Base-by-base conservation (phyloP, 495 filamentous ascomycete species). In the Annulohypoxylon nitens region DNA sequence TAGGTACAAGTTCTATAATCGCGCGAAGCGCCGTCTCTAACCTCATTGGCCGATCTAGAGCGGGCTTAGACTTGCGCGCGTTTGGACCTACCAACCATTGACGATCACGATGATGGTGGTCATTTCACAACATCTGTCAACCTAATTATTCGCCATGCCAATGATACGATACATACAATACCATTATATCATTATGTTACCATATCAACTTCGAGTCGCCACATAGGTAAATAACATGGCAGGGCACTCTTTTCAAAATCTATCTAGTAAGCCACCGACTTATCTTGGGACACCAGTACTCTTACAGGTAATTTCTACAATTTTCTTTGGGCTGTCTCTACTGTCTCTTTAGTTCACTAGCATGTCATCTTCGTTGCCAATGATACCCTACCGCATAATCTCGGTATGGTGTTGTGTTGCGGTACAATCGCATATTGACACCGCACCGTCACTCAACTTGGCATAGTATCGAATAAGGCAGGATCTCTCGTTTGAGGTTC, bases 341-440 rank as follows among this genome's bases (percentile, higher is more conserved):
- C 8, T 12, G 3, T 14, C 23, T 30, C 48, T 51, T 26, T 2
- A 10, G 12, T 33, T 33, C n/a, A n/a, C 48, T 50, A 39, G 16
- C 23, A 26, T 25, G 57, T 39, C 33, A 47, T 54, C 11, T 65
- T 14, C n/a, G 16, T 55, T 36, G 39, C 37, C 37, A 50, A 69
- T 55, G 48, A 67, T 30, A 70, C 41, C 47, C n/a, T 62, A 67
- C 53, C 59, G 72, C 67, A 45, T 45, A 50, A 67, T 70, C 67
- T 70, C 23, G 43, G 2, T 41, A 25, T 45, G 25, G 39, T 37
- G 37, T 26, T 3, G 12, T 36, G n/a, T 30, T 25, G 23, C 57
- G 61, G 26, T 45, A 16, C 45, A 67, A 70, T 41, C 45, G 55
- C 33, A 60, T 45, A 23, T 61, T 41, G 50, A 55, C 50, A 67